A percentile compares a stretch with the other conserved stretches of the same genome.
phyloP scores from a whole-genome alignment of 768 basidiomycete genomes.

The Tulasnella calospora region DNA sequence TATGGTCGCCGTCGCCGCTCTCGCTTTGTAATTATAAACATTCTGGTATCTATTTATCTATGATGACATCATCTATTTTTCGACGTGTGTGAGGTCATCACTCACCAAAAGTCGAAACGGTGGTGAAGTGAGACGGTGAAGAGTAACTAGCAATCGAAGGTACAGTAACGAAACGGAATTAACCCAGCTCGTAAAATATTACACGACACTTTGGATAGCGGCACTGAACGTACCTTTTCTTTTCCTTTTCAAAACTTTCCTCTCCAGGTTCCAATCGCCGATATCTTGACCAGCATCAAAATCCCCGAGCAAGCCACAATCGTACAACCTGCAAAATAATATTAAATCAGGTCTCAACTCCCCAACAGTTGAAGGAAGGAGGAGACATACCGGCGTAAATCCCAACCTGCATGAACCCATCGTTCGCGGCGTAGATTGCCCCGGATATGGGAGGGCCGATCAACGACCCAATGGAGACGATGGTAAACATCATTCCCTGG shows the following conservation, averaged over 20 bases:
- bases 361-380: not conserved
- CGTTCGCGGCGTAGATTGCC: conserved; percentile 23
- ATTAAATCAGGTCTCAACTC: not conserved
- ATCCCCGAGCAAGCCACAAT: not conserved
- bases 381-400: conserved; percentile 26
- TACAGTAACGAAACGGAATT: no score
- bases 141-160: no score
- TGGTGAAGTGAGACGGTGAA: not conserved
- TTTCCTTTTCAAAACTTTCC: not conserved
- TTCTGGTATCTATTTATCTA: not conserved
- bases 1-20: not conserved
- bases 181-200: no score
- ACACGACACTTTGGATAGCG: no score
- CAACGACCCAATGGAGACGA: conserved; percentile 27
- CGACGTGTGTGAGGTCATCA: no score
- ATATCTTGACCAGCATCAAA: not conserved
- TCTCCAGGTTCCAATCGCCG: not conserved
- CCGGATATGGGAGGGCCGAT: conserved; percentile 30
- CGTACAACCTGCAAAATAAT: not conserved
- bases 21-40: not conserved
- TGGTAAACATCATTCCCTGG: conserved; percentile 28
- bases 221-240: not conserved
- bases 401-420: conserved; percentile 26
- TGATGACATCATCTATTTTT: not conserved
- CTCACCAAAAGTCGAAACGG: no score